Evolutionary conservation across 2,329 filamentous ascomycete genomes (phyloP).

Genomic region (Thermoascus crustaceus): DNA sequence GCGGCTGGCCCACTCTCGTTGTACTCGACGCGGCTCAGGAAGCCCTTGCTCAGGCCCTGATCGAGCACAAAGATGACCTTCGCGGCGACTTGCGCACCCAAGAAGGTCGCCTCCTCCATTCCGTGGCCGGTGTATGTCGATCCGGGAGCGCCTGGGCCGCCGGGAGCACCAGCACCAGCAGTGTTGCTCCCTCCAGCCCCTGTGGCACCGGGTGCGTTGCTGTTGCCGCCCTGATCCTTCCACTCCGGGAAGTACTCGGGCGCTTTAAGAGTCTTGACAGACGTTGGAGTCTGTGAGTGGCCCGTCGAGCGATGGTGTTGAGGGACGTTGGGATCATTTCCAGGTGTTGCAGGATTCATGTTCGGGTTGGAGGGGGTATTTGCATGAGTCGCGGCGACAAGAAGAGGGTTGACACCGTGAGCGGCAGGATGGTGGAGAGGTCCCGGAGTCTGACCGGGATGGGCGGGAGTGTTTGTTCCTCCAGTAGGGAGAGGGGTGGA

Average conservation of each 20-base stretch:
- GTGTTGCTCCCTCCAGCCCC: conserved; percentile 11
- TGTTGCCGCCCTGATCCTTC: conserved; percentile 56
- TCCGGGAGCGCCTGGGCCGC: conserved; percentile 15
- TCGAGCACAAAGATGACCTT: conserved; percentile 65
- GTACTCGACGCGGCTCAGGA: conserved; percentile 60
- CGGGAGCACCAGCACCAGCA: conserved; percentile 35
- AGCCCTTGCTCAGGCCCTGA: conserved; percentile 58
- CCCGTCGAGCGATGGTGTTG: conserved; percentile 50
- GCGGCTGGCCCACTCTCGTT: conserved; percentile 58
- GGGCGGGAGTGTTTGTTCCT: conserved; percentile 71
- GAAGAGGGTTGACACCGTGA: conserved; percentile 72
- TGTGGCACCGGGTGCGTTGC: conserved; percentile 25
- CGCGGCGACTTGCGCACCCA: conserved; percentile 80
- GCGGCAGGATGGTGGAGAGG: conserved; percentile 49
- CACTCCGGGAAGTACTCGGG: conserved; percentile 87
- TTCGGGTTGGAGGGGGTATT: conserved; percentile 32
- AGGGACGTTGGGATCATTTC: conserved; percentile 25
- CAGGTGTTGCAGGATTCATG: conserved; percentile 26
- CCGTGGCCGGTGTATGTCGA: conserved; percentile 29
- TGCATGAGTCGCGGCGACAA: conserved; percentile 71
- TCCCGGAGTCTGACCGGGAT: conserved; percentile 35
- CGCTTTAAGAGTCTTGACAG: conserved; percentile 67
- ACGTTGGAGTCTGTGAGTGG: conserved; percentile 70
- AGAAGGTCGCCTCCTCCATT: conserved; percentile 74
- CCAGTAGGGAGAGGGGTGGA: conserved; percentile 86